Base-by-base conservation (phyloP, 306 rosid genomes). In the Sicyos baderoa region DNA sequence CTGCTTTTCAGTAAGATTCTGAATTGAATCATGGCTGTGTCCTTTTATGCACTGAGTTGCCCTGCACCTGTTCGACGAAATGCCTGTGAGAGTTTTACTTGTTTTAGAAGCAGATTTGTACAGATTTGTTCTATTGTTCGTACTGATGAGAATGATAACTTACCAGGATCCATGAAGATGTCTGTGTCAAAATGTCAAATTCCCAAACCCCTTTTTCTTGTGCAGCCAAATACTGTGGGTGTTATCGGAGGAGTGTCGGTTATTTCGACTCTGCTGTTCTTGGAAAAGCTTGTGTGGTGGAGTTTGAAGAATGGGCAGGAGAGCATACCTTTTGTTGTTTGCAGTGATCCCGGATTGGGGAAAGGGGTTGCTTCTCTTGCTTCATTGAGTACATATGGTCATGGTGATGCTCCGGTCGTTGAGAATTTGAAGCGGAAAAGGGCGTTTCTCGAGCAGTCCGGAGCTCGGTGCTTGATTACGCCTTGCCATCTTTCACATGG, bases 251-350 rank as follows among this genome's bases (percentile, higher is more conserved):
- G 97, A 0, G 82, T 80, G 21, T 91, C 95, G 35, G 89, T 80
- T 52, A 76, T 74, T 54, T 88, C 97, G 57, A 86, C 90, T 70
- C 80, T 91, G 49, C 74, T 91, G 74, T 91, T 88, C 93, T 54
- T 91, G 81, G 97, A 91, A 74, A 91, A 91, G 76, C 90, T 91
- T 54, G 95, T 81, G 42, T 80, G 84, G 76, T 87, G 87, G 95
- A 78, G 92, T 52, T 61, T 82, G 71, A 88, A 82, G 64, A 76
- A 78, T 52, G 90, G 92, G 27, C 76, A 76, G 52, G 79, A 75
- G 54, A 82, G 97, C 61, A 85, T 89, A 2, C 97, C 97, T 35
- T 90, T 90, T 40, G 85, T 90, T 48, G 91, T 86, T 18, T 88
- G 91, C 76, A 88, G 86, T 7, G 97, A 90, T 76, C 83, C 89